Evolutionary conservation across 306 rosid genomes (phyloP).

Genomic region (Inga leiocalycina): DNA sequence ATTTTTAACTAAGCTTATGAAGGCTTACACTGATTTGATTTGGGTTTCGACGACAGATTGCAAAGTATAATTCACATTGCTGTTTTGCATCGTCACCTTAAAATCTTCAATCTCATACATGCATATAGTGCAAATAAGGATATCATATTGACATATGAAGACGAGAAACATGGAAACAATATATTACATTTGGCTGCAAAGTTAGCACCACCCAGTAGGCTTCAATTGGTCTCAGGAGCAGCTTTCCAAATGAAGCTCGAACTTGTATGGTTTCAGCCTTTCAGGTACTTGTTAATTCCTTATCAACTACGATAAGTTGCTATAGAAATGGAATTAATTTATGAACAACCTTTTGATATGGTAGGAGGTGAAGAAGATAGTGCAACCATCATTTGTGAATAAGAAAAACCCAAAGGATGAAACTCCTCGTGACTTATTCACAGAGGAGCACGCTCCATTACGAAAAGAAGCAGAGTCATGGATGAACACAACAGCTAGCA

Average conservation of each 20-base stretch:
- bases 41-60: background rate
- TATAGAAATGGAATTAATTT: too few species aligned
- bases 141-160: constrained; percentile 4
- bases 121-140: constrained; percentile 13
- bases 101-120: background rate
- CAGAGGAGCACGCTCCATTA: constrained; percentile 28
- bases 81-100: background rate
- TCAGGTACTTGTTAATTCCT: constrained; percentile 30
- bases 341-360: background rate
- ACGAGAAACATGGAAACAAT: background rate
- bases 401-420: background rate
- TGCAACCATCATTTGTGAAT: constrained; percentile 22
- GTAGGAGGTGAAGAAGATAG: constrained; percentile 53
- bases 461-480: constrained; percentile 39
- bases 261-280: constrained; percentile 45
- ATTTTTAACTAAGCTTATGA: constrained; percentile 35
- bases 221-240: constrained; percentile 42
- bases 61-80: constrained; percentile 24
- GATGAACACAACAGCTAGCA: constrained; percentile 47
- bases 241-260: constrained; percentile 46
- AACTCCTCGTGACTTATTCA: constrained; percentile 47
- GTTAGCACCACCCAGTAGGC: constrained; percentile 33
- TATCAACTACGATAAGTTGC: background rate
- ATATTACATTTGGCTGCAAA: constrained; percentile 45
- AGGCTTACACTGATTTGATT: constrained; percentile 9